phyloP scores from a whole-genome alignment of 768 basidiomycete species.

The Hypsizygus marmoreus region DNA sequence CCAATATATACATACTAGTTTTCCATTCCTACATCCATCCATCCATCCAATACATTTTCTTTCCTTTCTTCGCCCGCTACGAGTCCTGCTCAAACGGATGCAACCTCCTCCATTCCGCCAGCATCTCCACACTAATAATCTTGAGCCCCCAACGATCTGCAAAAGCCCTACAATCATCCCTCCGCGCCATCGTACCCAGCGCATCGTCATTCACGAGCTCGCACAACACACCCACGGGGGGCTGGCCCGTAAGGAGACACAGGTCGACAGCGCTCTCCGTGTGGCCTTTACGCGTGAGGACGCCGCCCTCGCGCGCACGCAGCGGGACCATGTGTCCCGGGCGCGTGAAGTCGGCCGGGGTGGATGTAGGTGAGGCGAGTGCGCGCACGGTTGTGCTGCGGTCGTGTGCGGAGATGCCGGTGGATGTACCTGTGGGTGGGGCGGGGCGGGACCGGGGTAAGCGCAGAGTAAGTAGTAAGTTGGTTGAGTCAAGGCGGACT shows the following conservation, averaged over 20 bases:
- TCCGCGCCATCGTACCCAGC: constrained; percentile 88
- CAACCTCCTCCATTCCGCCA: constrained; percentile 51
- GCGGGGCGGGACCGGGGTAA: constrained; percentile 1
- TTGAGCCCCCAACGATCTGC: constrained; percentile 88
- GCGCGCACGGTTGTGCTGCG: constrained; percentile 85
- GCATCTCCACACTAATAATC: constrained; percentile 93
- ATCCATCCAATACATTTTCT: neutral
- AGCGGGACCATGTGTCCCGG: constrained; percentile 97
- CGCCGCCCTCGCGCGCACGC: constrained; percentile 83
- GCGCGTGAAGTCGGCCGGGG: constrained; percentile 75
- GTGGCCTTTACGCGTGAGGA: constrained; percentile 86
- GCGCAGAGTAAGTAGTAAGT: no score
- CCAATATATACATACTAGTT: no score
- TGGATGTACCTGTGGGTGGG: constrained; percentile 70
- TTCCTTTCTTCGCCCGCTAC: neutral
- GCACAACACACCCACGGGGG: constrained; percentile 83
- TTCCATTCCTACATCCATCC: neutral
- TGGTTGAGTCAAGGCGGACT: constrained; percentile 29
- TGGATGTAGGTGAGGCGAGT: constrained; percentile 62
- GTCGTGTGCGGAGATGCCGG: constrained; percentile 97
- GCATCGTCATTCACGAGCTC: constrained; percentile 94
- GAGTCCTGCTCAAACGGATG: constrained; percentile 25
- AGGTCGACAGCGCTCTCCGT: constrained; percentile 91
- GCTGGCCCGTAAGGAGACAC: constrained; percentile 70
- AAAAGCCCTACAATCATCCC: constrained; percentile 91